These are phyloP conservation scores for Agrocybe pediades DNA, from an alignment of 768 basidiomycete species.

Conservation along the genomic window DNA sequence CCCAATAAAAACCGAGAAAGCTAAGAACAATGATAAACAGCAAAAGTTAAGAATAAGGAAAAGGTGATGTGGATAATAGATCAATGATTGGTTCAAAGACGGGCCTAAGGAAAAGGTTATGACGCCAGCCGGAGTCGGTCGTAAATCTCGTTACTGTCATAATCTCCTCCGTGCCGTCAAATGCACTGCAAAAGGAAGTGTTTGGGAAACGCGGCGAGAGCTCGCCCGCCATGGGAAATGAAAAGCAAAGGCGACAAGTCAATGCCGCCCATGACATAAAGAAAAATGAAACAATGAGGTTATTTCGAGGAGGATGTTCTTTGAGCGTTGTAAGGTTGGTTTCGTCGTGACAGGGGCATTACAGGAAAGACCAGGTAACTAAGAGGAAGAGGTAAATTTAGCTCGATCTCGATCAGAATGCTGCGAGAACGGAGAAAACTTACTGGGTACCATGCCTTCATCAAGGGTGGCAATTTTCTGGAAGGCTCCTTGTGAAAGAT, in stretches of 20 bases:
- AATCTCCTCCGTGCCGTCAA: conserved; percentile 25
- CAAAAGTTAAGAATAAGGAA: conserved; percentile 24
- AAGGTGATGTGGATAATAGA: conserved; percentile 10
- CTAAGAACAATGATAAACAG: conserved; percentile 15
- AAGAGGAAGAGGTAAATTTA: conserved; percentile 8
- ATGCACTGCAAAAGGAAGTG: conserved; percentile 16
- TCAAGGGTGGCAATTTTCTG: conserved; percentile 45
- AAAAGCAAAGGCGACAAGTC: conserved; percentile 4
- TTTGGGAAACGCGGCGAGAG: background rate
- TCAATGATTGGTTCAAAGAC: conserved; percentile 8
- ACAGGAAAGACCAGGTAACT: conserved; percentile 43
- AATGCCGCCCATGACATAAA: conserved; percentile 10
- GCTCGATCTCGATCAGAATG: background rate
- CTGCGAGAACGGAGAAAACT: conserved; percentile 25
- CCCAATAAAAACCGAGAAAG: conserved; percentile 8
- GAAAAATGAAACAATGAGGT: conserved; percentile 41
- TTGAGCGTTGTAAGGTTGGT: conserved; percentile 12
- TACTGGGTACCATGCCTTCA: conserved; percentile 62
- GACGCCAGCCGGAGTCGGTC: conserved; percentile 48
- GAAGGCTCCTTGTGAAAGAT: conserved; percentile 76
- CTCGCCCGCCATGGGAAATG: conserved; percentile 18
- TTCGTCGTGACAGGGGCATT: conserved; percentile 13
- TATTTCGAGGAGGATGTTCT: conserved; percentile 9
- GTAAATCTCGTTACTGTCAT: conserved; percentile 37
- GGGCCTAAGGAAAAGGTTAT: conserved; percentile 17